Evolutionary conservation across 164 flowering plant species (phyloP), one percentile per base, ranked within the genome.

Genomic region (Litsea cubeba): DNA sequence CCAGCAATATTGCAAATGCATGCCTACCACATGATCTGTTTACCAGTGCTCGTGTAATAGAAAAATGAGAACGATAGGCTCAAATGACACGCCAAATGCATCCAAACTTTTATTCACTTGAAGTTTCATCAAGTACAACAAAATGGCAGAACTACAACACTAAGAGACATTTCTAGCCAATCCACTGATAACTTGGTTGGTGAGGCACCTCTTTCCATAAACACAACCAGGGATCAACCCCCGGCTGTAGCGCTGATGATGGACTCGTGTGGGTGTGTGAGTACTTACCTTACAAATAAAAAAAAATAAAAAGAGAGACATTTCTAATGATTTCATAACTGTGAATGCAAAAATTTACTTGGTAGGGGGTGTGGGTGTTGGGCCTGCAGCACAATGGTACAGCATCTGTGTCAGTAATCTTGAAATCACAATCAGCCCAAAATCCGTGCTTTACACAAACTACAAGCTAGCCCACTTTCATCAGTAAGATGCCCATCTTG

Each of bases 401-500:
- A 20, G 60, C 20, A 54, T 54, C n/a, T 54, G 18, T 15, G 46
- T 40, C 46, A 40, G 46, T 40, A 40, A 40, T 1, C 46, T 20
- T 12, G 60, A 17, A n/a, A 54, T 54, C 60, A 54, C 60, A 15
- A 17, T 54, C 60, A 54, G 60, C 60, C n/a, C 20, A 14, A 54
- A 54, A 54, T 54, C 60, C 1, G 6, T 18, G 20, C 15, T 54
- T 54, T 5, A 23, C 23, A 5, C 18, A 25, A 63, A 23, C 17
- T 25, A 23, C 28, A 22, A 23, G 17, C 15, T 23, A 3, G 14
- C 28, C 49, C 74, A 60, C 50, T 20, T 35, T 12, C 20, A 50
- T 68, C 76, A 73, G 51, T 49, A 73, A 22, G 76, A 73, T 23
- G 51, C 70, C 79, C 70, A 73, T 28, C 32, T 69, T 23, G 79